Conservation (phyloP, 352 stramenopile species). For the Thraustochytrium sp. region DNA sequence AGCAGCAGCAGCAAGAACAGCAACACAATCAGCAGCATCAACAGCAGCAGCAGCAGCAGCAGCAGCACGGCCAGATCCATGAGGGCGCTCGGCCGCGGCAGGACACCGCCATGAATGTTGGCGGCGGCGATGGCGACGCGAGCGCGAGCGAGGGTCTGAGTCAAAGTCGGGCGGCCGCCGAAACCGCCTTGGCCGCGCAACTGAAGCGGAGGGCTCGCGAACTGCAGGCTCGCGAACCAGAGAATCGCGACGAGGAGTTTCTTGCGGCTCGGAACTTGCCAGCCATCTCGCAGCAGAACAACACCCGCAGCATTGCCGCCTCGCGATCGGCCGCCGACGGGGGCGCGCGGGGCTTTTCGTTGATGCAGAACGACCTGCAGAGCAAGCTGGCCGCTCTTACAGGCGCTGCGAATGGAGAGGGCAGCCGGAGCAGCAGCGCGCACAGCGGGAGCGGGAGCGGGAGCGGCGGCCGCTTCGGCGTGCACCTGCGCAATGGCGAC, state of each 20-base stretch:
- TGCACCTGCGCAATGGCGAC: background rate
- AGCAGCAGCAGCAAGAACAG: too few species aligned
- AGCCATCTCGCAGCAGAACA: background rate
- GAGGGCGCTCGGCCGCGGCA: background rate
- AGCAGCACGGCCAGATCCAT: background rate
- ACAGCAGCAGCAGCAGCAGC: background rate
- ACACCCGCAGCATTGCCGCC: background rate
- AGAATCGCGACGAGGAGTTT: background rate
- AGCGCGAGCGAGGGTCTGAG: background rate
- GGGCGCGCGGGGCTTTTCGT: background rate
- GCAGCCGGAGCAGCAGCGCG: too few species aligned
- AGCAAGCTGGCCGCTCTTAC: too few species aligned
- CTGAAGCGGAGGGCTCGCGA: background rate
- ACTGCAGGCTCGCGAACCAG: background rate
- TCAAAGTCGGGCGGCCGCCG: background rate
- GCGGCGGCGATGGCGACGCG: background rate
- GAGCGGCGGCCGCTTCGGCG: too few species aligned
- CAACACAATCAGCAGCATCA: background rate
- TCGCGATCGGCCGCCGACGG: background rate
- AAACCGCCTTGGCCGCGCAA: background rate
- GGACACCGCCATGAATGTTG: background rate
- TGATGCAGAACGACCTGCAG: too few species aligned
- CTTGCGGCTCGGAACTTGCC: background rate
- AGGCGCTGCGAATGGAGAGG: too few species aligned
- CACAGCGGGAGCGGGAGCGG: too few species aligned